Evolutionary conservation across 495 filamentous ascomycete genomes (phyloP).

Genomic region (Annulohypoxylon moriforme): DNA sequence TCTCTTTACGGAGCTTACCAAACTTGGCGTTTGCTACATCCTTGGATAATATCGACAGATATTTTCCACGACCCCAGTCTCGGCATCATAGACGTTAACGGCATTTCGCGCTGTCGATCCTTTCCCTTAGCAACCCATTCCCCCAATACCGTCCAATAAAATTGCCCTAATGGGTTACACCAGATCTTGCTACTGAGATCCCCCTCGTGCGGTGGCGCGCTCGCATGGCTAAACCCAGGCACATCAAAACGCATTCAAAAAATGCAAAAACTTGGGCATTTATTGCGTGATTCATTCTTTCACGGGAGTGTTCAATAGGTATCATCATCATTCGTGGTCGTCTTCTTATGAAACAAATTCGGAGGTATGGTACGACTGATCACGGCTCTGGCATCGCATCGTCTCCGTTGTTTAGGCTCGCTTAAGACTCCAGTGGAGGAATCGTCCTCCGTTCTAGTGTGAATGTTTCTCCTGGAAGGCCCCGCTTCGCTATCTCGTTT

Average conservation of each 20-base stretch:
- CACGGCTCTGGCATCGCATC: conserved; percentile 29
- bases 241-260: not conserved
- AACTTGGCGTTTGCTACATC: conserved; percentile 41
- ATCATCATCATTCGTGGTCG: not conserved
- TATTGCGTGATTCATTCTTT: conserved; percentile 1
- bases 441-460: conserved; percentile 35
- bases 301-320: not conserved
- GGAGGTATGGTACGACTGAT: conserved; percentile 27
- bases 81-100: conserved; percentile 45
- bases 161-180: conserved; percentile 33
- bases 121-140: conserved; percentile 18
- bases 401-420: conserved; percentile 37
- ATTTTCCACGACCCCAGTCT: conserved; percentile 46
- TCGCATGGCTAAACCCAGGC: conserved; percentile 19
- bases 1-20: conserved; percentile 33
- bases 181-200: conserved; percentile 38
- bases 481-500: conserved; percentile 28
- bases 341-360: conserved; percentile 13
- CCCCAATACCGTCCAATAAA: conserved; percentile 38
- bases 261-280: not conserved
- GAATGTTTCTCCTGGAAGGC: conserved; percentile 16
- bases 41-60: conserved; percentile 47
- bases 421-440: conserved; percentile 26
- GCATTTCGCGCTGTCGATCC: conserved; percentile 39
- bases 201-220: conserved; percentile 27